phyloP scores from a whole-genome alignment of 495 filamentous ascomycete genomes.

The Halenospora varia region DNA sequence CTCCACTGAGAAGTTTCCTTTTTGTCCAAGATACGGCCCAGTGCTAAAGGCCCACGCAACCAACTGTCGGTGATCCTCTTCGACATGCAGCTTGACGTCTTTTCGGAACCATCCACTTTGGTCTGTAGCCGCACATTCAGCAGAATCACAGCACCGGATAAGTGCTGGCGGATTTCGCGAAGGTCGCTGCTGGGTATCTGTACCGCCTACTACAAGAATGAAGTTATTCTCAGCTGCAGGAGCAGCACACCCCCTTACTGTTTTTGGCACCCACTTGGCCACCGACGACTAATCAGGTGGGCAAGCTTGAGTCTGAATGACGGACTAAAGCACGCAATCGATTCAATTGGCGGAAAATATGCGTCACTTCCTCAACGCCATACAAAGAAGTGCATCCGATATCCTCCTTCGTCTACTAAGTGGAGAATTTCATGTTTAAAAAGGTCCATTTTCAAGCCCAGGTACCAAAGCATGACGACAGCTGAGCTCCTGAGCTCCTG shows the following conservation, averaged over 20 bases:
- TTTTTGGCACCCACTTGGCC: background rate
- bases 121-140: background rate
- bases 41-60: background rate
- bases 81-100: background rate
- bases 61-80: background rate
- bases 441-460: background rate
- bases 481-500: background rate
- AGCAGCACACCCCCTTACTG: no score
- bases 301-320: background rate
- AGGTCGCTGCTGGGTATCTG: constrained; percentile 4
- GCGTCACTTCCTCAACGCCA: background rate
- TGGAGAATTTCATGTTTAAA: constrained; percentile 3
- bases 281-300: constrained; percentile 2
- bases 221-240: constrained; percentile 5
- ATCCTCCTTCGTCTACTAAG: background rate
- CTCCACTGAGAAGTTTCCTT: background rate
- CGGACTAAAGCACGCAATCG: background rate
- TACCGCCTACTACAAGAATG: constrained; percentile 2
- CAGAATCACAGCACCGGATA: constrained; percentile 1
- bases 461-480: background rate
- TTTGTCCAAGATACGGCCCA: background rate
- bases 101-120: background rate
- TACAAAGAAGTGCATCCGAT: background rate
- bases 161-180: constrained; percentile 2
- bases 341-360: constrained; percentile 1